Evolutionary conservation across 1,284 basidiomycete genomes (phyloP).

Genomic region (Cryptococcus sp.): DNA sequence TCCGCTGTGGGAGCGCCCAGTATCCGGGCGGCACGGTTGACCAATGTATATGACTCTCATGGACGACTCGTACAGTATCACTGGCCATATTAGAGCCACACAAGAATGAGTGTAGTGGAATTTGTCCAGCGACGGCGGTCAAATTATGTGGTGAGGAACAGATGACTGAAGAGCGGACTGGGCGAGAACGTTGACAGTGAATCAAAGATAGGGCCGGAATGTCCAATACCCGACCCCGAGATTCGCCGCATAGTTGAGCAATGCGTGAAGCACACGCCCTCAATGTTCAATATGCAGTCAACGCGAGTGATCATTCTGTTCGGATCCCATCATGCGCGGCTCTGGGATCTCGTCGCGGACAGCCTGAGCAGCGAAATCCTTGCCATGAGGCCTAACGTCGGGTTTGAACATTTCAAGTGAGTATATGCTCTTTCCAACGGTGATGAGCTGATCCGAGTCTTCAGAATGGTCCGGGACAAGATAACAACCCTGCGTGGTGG

Average conservation of each 20-base stretch:
- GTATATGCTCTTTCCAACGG: not conserved
- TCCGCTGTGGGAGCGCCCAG: no score
- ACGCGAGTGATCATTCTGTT: constrained; percentile 12
- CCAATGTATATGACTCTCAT: no score
- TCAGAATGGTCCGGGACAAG: constrained; percentile 12
- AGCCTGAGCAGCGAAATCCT: constrained; percentile 8
- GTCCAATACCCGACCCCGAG: constrained; percentile 4
- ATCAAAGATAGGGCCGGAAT: constrained; percentile 1
- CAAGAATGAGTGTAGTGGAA: no score
- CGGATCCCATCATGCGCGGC: constrained; percentile 9
- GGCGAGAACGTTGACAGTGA: not conserved
- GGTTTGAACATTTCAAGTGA: constrained; percentile 16
- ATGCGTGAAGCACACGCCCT: constrained; percentile 10
- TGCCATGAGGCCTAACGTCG: constrained; percentile 13
- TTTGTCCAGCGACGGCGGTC: not conserved
- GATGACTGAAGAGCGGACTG: not conserved
- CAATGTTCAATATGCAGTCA: constrained; percentile 24
- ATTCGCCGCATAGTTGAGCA: not conserved
- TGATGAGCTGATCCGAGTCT: not conserved
- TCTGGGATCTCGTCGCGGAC: constrained; percentile 12
- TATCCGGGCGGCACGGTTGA: no score
- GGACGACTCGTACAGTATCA: no score
- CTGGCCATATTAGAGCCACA: no score
- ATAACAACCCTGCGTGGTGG: constrained; percentile 5
- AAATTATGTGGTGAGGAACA: not conserved